Evolutionary conservation across 352 stramenopile species (phyloP), one percentile per base, ranked within the genome.

Genomic region (Globisporangium uncinulatum): DNA sequence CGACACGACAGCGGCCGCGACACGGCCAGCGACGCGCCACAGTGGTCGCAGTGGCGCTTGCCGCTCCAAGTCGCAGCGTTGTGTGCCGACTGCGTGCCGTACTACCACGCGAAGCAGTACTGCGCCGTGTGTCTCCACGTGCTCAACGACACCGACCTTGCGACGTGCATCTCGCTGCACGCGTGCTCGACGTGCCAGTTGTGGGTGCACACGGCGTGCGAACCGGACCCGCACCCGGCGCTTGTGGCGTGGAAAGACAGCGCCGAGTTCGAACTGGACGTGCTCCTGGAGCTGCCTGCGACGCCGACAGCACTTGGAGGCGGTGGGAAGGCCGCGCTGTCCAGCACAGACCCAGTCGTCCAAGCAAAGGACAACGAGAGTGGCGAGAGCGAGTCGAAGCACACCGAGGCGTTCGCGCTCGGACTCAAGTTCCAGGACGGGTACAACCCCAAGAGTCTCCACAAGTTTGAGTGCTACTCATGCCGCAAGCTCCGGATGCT

Each of bases 381-480:
- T 51, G 32, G 19, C 32, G 49, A 54, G 9, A 31, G 54, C 13
- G 57, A 61, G 6, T 60, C 55, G 21, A 91, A 88, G 53, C 67
- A 73, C 8, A 68, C 76, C 57, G 86, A 95, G 66, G 76, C 77
- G 17, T 71, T 76, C 31, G 77, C 86, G 6, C 71, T 68, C 19
- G 63, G 59, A 1, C 56, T 95, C 34, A 71, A 53, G 15, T 95
- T 95, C 74, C 70, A 70, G 46, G 41, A 70, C 11, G 54, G 61
- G 1, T 95, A 95, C 51, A 79, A 95, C 53, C 65, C 80, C 0
- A 85, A 86, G 31, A 54, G 76, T 0, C 43, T 92, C 32, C 70
- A 92, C 59, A 88, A 93, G 46, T 95, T 92, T 47, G 83, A 95
- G 62, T 95, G 86, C 57, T 53, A 85, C n/a, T 84, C 74, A 1